Percentiles rank a stretch among this genome's conserved stretches.
phyloP scores from a whole-genome alignment of 345 rosid genomes.

The Schrenkiella parvula region DNA sequence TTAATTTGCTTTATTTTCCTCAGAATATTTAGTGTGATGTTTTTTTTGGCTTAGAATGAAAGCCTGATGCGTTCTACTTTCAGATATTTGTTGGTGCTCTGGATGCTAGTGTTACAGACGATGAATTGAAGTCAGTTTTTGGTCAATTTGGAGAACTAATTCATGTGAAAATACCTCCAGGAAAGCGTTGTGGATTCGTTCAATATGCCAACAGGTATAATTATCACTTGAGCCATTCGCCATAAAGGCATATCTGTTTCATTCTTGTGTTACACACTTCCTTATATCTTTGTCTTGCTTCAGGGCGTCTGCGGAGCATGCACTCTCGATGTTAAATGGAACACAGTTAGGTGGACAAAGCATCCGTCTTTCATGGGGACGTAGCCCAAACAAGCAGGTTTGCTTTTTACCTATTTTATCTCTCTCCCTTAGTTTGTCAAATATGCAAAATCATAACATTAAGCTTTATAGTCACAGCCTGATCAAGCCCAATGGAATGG shows the following conservation, averaged over 20 bases:
- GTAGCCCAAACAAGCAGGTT: constrained; percentile 93
- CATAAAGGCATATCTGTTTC: background rate
- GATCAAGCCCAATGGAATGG: constrained; percentile 75
- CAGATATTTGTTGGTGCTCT: constrained; percentile 94
- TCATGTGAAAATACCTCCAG: constrained; percentile 94
- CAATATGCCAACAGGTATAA: constrained; percentile 81
- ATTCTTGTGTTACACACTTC: background rate
- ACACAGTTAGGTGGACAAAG: constrained; percentile 78
- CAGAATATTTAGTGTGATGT: background rate
- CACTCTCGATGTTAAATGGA: constrained; percentile 67
- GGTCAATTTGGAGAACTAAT: constrained; percentile 80
- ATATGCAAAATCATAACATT: background rate
- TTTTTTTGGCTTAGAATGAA: constrained; percentile 6
- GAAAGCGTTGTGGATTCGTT: constrained; percentile 98
- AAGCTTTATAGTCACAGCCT: constrained; percentile 42
- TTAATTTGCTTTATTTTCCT: constrained; percentile 14
- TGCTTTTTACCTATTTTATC: background rate
- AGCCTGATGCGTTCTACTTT: constrained; percentile 18
- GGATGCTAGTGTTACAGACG: constrained; percentile 85
- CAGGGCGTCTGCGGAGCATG: constrained; percentile 84
- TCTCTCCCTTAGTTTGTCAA: no score
- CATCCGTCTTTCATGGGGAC: constrained; percentile 97
- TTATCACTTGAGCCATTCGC: background rate
- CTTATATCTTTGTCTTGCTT: background rate
- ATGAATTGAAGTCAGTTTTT: constrained; percentile 60